These are phyloP conservation scores for Microbotryum violaceum DNA, from an alignment of 1,284 basidiomycete species.

Conservation along the genomic window DNA sequence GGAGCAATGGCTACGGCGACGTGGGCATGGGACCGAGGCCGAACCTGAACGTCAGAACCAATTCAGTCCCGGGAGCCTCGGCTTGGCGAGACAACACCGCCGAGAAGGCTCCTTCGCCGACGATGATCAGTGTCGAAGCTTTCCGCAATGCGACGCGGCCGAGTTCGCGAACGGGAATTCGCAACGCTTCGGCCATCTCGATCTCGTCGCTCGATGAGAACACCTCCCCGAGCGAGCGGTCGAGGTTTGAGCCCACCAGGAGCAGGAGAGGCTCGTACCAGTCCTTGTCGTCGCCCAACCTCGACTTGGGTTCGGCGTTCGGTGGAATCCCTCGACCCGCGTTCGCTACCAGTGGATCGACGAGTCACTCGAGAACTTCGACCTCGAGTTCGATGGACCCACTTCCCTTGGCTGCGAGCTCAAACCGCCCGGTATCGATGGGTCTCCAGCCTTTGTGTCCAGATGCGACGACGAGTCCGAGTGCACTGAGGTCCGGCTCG, in stretches of 20 bases:
- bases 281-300: conserved; percentile 47
- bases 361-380: conserved; percentile 8
- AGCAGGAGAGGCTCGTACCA: conserved; percentile 56
- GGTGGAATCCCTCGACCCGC: conserved; percentile 11
- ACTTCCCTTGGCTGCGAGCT: not conserved
- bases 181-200: conserved; percentile 13
- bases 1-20: not conserved
- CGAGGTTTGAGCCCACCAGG: conserved; percentile 24
- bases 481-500: not conserved
- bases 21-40: too few relatives aligned
- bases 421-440: not conserved
- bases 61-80: too few relatives aligned
- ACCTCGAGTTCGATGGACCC: conserved; percentile 6
- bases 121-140: conserved; percentile 26
- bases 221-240: conserved; percentile 7
- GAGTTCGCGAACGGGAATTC: conserved; percentile 1
- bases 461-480: too few relatives aligned
- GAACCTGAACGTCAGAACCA: too few relatives aligned
- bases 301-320: not conserved
- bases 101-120: conserved; percentile 23
- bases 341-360: conserved; percentile 17
- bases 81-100: not conserved
- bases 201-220: conserved; percentile 11
- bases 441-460: too few relatives aligned
- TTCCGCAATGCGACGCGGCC: conserved; percentile 21